Base-by-base conservation (phyloP, 768 basidiomycete species). In the Mrakia hoshinonis region DNA sequence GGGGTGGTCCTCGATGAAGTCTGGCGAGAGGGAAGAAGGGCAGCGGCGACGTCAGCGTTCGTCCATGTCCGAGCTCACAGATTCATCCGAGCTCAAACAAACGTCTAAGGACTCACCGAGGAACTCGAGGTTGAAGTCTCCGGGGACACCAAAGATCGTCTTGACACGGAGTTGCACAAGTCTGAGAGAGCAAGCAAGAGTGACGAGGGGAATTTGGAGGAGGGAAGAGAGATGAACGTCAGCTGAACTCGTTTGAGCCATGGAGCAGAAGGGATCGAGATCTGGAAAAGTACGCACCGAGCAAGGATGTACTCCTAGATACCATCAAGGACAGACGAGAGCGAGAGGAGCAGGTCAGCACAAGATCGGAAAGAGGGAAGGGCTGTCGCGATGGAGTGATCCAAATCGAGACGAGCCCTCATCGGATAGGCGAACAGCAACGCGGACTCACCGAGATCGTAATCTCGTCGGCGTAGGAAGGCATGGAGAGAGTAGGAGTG, bases 1-100 rank as follows among this genome's bases (percentile, higher is more conserved):
- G 2, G 86, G 84, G 77, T 90, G 85, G 72, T 89, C 89, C 78
- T 94, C 92, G 66, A 96, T 83, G 71, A 76, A 80, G 78, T 96
- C 58, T 61, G 58, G 7, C 11, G 49, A 51, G 36, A 22, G 36
- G 12, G 58, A 20, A 22, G 7, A 31, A 20, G 34, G 29, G 15
- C 34, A 22, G 22, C n/a, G 58, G 36, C 58, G 15, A 61, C 31
- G 58, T 61, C 34, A 61, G 58, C 58, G 34, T 61, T 22, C 1
- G 36, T 15, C 36, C 34, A 31, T 61, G 31, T 39, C 6, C 2
- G 58, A 29, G 9, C 31, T 20, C 10, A 7, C 13, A 34, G 54
- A 18, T n/a, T n/a, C n/a, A n/a, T 43, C 43, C 15, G 43, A 15
- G 43, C 7, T 43, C 15, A 15, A 43, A 43, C 43, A 15, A 7